Evolutionary conservation across 2,329 filamentous ascomycete species (phyloP).

Genomic region (Pseudonectria foliicola): DNA sequence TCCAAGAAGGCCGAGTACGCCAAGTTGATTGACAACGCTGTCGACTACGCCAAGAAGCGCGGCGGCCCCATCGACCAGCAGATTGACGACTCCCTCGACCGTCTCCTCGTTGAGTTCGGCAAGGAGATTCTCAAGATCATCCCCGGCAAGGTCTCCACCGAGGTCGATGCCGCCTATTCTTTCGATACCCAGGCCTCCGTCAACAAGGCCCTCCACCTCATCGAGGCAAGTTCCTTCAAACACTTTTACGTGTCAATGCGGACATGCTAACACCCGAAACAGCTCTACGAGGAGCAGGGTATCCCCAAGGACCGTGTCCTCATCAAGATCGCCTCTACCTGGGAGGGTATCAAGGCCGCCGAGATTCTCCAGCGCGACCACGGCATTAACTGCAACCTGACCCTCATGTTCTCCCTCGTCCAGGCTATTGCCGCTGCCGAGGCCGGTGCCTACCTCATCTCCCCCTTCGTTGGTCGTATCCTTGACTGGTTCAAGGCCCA

Average conservation of each 20-base stretch:
- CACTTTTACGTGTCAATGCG: not conserved
- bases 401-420: constrained; percentile 92
- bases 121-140: constrained; percentile 96
- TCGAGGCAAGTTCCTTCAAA: constrained; percentile 58
- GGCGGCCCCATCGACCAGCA: constrained; percentile 65
- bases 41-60: constrained; percentile 77
- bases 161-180: constrained; percentile 93
- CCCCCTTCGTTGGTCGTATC: constrained; percentile 97
- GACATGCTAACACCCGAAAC: constrained; percentile 11
- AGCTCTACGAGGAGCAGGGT: constrained; percentile 92
- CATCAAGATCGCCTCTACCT: constrained; percentile 99
- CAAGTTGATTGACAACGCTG: constrained; percentile 78
- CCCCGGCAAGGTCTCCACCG: constrained; percentile 96
- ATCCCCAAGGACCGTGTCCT: constrained; percentile 90
- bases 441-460: constrained; percentile 94
- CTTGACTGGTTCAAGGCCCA: constrained; percentile 99
- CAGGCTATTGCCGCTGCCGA: constrained; percentile 96
- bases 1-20: constrained; percentile 98
- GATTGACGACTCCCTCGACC: constrained; percentile 86
- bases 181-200: constrained; percentile 91
- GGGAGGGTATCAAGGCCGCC: constrained; percentile 98
- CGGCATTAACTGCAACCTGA: constrained; percentile 97
- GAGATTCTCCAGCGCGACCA: constrained; percentile 94
- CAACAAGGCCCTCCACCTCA: constrained; percentile 94
- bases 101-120: constrained; percentile 94